These are phyloP conservation scores for Xylariales sp. DNA, from an alignment of 2,329 filamentous ascomycete species.

Conservation along the genomic window DNA sequence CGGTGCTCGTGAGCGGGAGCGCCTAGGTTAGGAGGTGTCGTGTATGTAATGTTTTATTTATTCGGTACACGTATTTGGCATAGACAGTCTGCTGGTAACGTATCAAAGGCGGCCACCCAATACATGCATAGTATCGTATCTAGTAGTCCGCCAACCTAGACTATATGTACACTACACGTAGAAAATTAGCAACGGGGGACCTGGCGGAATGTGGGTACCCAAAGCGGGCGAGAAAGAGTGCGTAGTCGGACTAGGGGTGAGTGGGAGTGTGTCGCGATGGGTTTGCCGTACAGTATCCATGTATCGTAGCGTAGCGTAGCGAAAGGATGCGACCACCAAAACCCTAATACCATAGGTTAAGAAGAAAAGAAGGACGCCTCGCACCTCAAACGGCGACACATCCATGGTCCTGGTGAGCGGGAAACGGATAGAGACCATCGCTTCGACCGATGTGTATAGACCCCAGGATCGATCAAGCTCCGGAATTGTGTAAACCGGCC, in stretches of 20 bases:
- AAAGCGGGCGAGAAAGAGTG: constrained; percentile 10
- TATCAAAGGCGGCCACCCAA: constrained; percentile 9
- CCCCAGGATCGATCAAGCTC: background rate
- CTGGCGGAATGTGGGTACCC: constrained; percentile 23
- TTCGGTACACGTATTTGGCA: constrained; percentile 16
- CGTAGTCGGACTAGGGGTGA: constrained; percentile 10
- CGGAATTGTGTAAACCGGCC: constrained; percentile 17
- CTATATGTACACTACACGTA: background rate
- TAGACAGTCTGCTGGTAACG: constrained; percentile 9
- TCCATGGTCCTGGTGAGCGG: background rate
- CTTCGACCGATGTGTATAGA: constrained; percentile 12
- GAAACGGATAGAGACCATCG: constrained; percentile 3
- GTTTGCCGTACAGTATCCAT: constrained; percentile 7
- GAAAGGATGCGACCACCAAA: background rate
- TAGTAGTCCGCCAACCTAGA: background rate
- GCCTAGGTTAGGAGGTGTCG: too few relatives aligned
- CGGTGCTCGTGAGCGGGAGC: constrained; percentile 2
- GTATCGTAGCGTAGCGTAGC: background rate
- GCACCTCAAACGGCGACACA: constrained; percentile 12
- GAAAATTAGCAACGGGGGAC: constrained; percentile 11
- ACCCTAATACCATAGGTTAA: background rate
- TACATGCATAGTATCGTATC: background rate
- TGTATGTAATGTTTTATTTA: background rate
- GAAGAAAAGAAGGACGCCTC: constrained; percentile 14
- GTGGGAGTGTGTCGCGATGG: background rate